Evolutionary conservation across 2,329 filamentous ascomycete genomes (phyloP).

Genomic region (Didymella segeticola): DNA sequence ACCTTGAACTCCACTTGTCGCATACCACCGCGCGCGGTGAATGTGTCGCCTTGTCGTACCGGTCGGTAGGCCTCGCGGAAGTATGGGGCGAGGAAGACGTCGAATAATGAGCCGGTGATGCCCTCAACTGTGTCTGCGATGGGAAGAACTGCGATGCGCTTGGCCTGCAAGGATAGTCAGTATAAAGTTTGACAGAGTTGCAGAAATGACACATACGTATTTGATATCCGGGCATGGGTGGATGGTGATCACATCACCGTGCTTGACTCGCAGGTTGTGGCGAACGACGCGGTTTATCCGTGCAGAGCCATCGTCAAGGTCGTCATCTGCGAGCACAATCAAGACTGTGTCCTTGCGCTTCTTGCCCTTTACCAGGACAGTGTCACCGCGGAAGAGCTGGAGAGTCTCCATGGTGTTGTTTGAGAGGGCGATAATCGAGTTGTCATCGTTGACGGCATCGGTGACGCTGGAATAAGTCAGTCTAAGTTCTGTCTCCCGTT

Average conservation of each 20-base stretch:
- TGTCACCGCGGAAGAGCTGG: constrained; percentile 98
- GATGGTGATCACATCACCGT: constrained; percentile 96
- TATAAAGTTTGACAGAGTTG: not conserved
- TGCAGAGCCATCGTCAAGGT: constrained; percentile 95
- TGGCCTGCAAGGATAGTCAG: constrained; percentile 69
- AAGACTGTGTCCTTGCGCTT: constrained; percentile 99
- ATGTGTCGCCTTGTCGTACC: constrained; percentile 95
- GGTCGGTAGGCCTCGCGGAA: constrained; percentile 99
- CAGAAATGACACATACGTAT: constrained; percentile 74
- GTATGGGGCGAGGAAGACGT: constrained; percentile 98
- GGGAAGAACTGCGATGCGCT: constrained; percentile 96
- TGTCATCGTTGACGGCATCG: constrained; percentile 98
- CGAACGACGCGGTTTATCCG: constrained; percentile 98
- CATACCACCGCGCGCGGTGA: constrained; percentile 98
- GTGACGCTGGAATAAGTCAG: constrained; percentile 75
- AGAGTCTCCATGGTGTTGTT: constrained; percentile 99
- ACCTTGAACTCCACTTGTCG: constrained; percentile 99
- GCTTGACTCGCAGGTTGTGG: constrained; percentile 98
- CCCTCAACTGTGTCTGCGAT: constrained; percentile 99
- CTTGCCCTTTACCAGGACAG: constrained; percentile 97
- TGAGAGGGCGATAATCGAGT: constrained; percentile 97
- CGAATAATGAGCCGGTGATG: constrained; percentile 95
- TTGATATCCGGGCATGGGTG: constrained; percentile 99
- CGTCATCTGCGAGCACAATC: constrained; percentile 96
- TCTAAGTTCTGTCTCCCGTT: constrained; percentile 1